Evolutionary conservation across 257 asterid genomes (phyloP), one percentile per base, ranked within the genome.

Genomic region (Ilex aquifolium): DNA sequence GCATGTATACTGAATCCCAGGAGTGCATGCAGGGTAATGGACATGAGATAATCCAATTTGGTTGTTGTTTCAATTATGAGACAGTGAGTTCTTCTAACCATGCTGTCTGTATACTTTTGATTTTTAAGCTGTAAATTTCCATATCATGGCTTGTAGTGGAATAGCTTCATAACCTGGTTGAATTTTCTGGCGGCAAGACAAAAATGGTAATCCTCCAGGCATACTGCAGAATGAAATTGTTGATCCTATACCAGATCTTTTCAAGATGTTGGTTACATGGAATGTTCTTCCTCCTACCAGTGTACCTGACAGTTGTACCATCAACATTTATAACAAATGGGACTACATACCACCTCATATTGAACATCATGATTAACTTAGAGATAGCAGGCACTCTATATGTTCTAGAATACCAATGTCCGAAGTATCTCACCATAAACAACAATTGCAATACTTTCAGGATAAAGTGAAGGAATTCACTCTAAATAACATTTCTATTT

Each of bases 21-120:
- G 87, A 85, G 69, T 87, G 97, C 95, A 90, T 87, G 95, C 76
- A 86, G 74, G 95, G 96, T 40, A 90, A 88, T 64, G 97, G 97
- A 3, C 88, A 93, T 9, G 66, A 81, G 56, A 90, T 95, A 2
- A 82, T 90, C 63, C 97, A 90, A 66, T 90, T 90, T 66, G 97
- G 97, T 57, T 87, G 97, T 64, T 85, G 97, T 76, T 90, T 85
- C 77, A 88, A 87, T 31, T 90, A 90, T 69, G 95, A 86, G 32
- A 49, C 31, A 67, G 95, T 90, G 79, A 72, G 74, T 62, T 49
- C 44, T 13, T 64, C 49, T 44, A 63, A 8, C 46, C 27, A 65
- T 21, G 44, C 48, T 42, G 10, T 6, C 12, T 9, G 17, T 77
- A n/a, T 29, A 30, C 17, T 21, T 21, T 57, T 30, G 13, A 15